Evolutionary conservation across 2,329 filamentous ascomycete species (phyloP).

Genomic region (Ophiostoma ips): DNA sequence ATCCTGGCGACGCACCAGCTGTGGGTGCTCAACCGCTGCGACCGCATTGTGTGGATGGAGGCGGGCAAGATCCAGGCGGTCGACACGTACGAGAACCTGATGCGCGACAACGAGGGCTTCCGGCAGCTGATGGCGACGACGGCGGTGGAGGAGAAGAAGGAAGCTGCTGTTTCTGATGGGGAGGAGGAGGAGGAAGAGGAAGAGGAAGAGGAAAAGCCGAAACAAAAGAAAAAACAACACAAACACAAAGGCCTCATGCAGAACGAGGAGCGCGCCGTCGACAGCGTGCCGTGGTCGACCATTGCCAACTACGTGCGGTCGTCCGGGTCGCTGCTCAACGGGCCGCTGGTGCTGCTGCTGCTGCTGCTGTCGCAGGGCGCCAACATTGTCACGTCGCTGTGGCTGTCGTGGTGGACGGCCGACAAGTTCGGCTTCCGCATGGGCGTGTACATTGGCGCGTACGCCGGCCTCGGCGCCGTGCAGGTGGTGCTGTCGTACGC

Average conservation of each 20-base stretch:
- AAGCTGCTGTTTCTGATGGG: slow-evolving; percentile 25
- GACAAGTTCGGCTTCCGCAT: slow-evolving; percentile 54
- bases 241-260: slow-evolving; percentile 58
- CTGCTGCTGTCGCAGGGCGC: slow-evolving; percentile 63
- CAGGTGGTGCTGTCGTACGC: slow-evolving; percentile 66
- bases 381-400: slow-evolving; percentile 78
- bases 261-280: slow-evolving; percentile 51
- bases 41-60: slow-evolving; percentile 89
- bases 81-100: slow-evolving; percentile 81
- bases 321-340: slow-evolving; percentile 57
- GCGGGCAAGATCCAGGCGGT: slow-evolving; percentile 70
- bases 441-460: slow-evolving; percentile 59
- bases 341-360: slow-evolving; percentile 46
- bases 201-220: slow-evolving; percentile 42
- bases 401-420: slow-evolving; percentile 90
- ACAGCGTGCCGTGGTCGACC: slow-evolving; percentile 66
- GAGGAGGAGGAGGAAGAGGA: slow-evolving; percentile 14
- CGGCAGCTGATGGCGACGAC: slow-evolving; percentile 74
- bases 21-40: slow-evolving; percentile 80
- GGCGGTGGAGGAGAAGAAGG: slow-evolving; percentile 53
- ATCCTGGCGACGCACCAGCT: slow-evolving; percentile 91
- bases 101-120: slow-evolving; percentile 66
- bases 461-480: slow-evolving; percentile 54
- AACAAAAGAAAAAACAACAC: slow-evolving; percentile 41
- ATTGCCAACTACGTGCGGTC: slow-evolving; percentile 66